A percentile compares a stretch with the other conserved stretches of the same genome.
Evolutionary conservation across 805 yeast species (phyloP).

Genomic region (Cyberlindnera japonica): DNA sequence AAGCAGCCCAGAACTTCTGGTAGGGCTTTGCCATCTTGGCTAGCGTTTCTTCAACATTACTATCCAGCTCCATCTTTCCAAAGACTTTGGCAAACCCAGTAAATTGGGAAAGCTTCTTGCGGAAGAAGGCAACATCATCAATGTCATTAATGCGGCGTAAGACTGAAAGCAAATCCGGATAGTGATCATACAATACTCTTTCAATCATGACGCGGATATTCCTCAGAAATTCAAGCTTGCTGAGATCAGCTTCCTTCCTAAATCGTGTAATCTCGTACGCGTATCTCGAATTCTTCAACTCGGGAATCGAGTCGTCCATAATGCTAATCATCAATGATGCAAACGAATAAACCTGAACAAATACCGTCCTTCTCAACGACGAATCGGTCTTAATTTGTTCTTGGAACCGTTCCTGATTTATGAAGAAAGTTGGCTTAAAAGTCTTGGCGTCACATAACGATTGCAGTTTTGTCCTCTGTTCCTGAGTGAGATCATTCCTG

Average conservation of each 20-base stretch:
- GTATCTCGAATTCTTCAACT: background rate
- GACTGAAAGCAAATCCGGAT: background rate
- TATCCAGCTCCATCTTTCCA: conserved; percentile 6
- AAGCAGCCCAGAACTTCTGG: conserved; percentile 22
- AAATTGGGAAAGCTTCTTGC: conserved; percentile 11
- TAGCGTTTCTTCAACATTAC: background rate
- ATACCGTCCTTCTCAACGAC: conserved; percentile 16
- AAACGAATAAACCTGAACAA: conserved; percentile 10
- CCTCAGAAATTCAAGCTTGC: background rate
- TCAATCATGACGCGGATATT: background rate
- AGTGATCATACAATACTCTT: background rate
- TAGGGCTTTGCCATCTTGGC: conserved; percentile 8
- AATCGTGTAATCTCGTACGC: background rate
- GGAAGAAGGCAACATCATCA: conserved; percentile 8
- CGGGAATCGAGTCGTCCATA: background rate
- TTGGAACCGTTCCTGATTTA: conserved; percentile 14
- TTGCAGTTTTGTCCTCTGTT: conserved; percentile 10
- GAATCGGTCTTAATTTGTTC: conserved; percentile 19
- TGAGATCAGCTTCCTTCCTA: background rate
- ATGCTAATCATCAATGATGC: background rate
- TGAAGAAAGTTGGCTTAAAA: conserved; percentile 18
- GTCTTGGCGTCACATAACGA: conserved; percentile 15
- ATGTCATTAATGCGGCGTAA: background rate
- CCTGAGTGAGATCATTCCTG: conserved; percentile 9
- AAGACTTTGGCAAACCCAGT: conserved; percentile 5